phyloP scores from a whole-genome alignment of 2,329 filamentous ascomycete genomes.

The Fusarium fujikuroi region DNA sequence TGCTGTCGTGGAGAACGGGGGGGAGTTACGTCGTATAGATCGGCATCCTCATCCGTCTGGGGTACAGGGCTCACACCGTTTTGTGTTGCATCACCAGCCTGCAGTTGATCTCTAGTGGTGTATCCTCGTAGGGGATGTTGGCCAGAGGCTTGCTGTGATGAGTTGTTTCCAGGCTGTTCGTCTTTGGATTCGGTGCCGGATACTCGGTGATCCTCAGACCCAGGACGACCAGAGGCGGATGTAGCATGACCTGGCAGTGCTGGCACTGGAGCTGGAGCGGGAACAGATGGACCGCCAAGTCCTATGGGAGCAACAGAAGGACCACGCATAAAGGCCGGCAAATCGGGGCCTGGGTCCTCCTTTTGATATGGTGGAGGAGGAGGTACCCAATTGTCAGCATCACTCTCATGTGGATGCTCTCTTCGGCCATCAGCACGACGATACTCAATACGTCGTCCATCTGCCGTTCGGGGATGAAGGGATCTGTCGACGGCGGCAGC shows the following conservation, averaged over 20 bases:
- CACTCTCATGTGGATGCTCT: constrained; percentile 85
- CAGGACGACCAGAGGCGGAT: background rate
- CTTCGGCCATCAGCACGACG: constrained; percentile 75
- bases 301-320: constrained; percentile 53
- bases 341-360: constrained; percentile 65
- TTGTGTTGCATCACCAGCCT: constrained; percentile 41
- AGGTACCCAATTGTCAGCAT: constrained; percentile 89
- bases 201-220: background rate
- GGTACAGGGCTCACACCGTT: constrained; percentile 49
- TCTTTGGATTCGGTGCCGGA: constrained; percentile 2
- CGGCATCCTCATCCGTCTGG: constrained; percentile 50
- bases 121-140: constrained; percentile 53
- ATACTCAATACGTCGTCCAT: constrained; percentile 68
- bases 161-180: constrained; percentile 13
- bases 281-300: constrained; percentile 41
- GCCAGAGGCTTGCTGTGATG: constrained; percentile 39
- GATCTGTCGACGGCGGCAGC: constrained; percentile 80
- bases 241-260: constrained; percentile 10
- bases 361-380: constrained; percentile 84
- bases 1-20: constrained; percentile 53
- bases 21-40: constrained; percentile 61
- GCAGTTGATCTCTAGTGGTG: constrained; percentile 42
- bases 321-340: constrained; percentile 67
- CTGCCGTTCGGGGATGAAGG: constrained; percentile 68
- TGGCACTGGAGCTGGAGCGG: constrained; percentile 35